Base-by-base conservation (phyloP, 176 grass and related monocot species). In the Thalia dealbata region DNA sequence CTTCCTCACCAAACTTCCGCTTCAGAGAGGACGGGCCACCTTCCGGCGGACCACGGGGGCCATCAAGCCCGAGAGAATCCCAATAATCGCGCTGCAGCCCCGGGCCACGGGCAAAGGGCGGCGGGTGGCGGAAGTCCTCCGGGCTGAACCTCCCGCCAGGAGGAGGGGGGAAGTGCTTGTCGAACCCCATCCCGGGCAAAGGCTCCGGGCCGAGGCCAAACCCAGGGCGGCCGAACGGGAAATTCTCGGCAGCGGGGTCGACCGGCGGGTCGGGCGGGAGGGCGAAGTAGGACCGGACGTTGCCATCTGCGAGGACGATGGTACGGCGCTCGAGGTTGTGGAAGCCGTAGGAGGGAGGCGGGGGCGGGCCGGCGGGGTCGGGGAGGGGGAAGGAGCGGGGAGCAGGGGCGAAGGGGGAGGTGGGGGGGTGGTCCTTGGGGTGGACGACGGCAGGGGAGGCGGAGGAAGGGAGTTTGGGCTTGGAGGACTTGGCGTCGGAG, bases 201-300 rank as follows among this genome's bases (percentile, higher is more conserved):
- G 83, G 14, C 71, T 75, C 74, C 75, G 78, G 79, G 30, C 74
- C 62, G 8, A 44, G 78, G 14, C 63, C 38, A 70, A 76, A 67
- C 50, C 67, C 83, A 26, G 70, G 78, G 12, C 70, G 76, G 71
- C 46, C 73, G 69, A 19, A 52, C 68, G 0, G 74, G 69, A 3
- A 52, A 69, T 42, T 80, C 78, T 41, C 87, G 73, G 51, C 72
- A 52, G 38, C 86, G 69, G 54, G 75, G 87, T 21, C 79, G 22
- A 73, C 82, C 3, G 85, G 90, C 6, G 83, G 87, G 62, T 96
- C 93, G 0, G 67, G 87, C 0, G 93, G 93, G 54, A 99, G 86
- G 7, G 78, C 90, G 27, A 99, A 99, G 79, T 99, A 99, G 81
- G 90, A 81, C 24, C 95, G 85, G 67, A 91, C 75, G 14, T 82